phyloP scores from a whole-genome alignment of 2,329 filamentous ascomycete genomes.

The Clarireedia sp. region DNA sequence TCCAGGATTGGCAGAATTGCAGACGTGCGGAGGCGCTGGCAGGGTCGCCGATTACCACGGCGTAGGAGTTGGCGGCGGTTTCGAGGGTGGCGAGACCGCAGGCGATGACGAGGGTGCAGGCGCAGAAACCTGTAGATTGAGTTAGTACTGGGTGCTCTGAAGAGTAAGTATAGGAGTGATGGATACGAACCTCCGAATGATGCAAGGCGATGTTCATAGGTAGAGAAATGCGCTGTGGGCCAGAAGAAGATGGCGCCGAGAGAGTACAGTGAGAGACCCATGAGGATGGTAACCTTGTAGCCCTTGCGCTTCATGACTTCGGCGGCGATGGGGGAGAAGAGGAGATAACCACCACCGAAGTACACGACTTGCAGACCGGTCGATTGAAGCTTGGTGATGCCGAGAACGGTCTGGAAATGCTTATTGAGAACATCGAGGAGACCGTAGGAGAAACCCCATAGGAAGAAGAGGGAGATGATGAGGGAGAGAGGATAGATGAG shows the following conservation, averaged over 20 bases:
- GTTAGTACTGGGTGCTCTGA: too few relatives aligned
- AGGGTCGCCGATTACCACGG: slow-evolving; percentile 62
- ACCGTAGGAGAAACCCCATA: slow-evolving; percentile 87
- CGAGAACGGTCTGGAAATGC: slow-evolving; percentile 55
- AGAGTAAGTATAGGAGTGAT: too few relatives aligned
- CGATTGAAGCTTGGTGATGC: slow-evolving; percentile 52
- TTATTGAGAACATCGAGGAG: slow-evolving; percentile 74
- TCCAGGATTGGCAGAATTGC: slow-evolving; percentile 66
- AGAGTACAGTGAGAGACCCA: slow-evolving; percentile 68
- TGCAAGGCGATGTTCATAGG: slow-evolving; percentile 42
- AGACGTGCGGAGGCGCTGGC: slow-evolving; percentile 67
- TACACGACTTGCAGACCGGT: slow-evolving; percentile 64
- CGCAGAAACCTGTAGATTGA: slow-evolving; percentile 46
- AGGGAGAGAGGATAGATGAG: slow-evolving; percentile 42
- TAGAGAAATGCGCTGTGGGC: slow-evolving; percentile 64
- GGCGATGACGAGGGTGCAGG: slow-evolving; percentile 64
- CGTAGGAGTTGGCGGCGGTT: slow-evolving; percentile 69
- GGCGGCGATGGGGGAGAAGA: slow-evolving; percentile 59
- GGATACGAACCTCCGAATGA: slow-evolving; percentile 55
- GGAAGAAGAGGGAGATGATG: slow-evolving; percentile 72
- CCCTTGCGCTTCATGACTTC: slow-evolving; percentile 66
- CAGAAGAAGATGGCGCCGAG: slow-evolving; percentile 43
- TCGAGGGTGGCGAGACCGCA: slow-evolving; percentile 71
- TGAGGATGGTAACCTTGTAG: slow-evolving; percentile 71
- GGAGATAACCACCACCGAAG: slow-evolving; percentile 62